Base-by-base conservation (phyloP, 176 grass and related monocot species). In the Oropetium thomaeum region DNA sequence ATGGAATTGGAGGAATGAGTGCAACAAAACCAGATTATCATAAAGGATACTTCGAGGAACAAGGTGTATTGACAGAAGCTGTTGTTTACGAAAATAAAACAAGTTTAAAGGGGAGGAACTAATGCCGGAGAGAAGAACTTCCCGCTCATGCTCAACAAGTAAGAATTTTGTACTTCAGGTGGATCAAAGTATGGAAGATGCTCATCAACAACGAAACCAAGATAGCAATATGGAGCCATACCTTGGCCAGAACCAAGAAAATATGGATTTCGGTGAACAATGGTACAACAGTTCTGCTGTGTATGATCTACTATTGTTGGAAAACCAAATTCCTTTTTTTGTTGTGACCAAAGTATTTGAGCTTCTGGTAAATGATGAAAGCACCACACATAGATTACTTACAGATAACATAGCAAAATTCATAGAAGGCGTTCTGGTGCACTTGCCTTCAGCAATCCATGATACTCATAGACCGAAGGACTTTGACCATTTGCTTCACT, bases 401-500 rank as follows among this genome's bases (percentile, higher is more conserved):
- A 42, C 34, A 0, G 34, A 79, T 28, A 69, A 79, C 23, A 7
- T 79, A 12, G 2, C 35, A 8, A 28, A 69, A 49, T 69, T 52
- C 7, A 27, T 79, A 25, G 59, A 79, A 66, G 60, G 51, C 19
- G 1, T 79, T 5, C 65, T 79, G 7, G 44, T 10, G 0, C 65
- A 52, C 63, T 40, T 67, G 1, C 76, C 76, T 7, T 19, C 20
- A 58, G 5, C 76, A 2, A 80, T 80, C 22, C 76, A n/a, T n/a
- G n/a, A 69, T 37, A 11, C n/a, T n/a, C n/a, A 70, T 4, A 65
- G 45, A 37, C 76, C 63, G 14, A 30, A 80, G 23, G 19, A 80
- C 1, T 54, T 80, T 80, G 28, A 80, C 37, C 76, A 80, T 70
- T 70, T 80, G 25, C 76, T 80, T 23, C 76, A 80, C 34, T 58